Evolutionary conservation across 2,329 filamentous ascomycete genomes (phyloP).

Genomic region (Diaporthe sp.): DNA sequence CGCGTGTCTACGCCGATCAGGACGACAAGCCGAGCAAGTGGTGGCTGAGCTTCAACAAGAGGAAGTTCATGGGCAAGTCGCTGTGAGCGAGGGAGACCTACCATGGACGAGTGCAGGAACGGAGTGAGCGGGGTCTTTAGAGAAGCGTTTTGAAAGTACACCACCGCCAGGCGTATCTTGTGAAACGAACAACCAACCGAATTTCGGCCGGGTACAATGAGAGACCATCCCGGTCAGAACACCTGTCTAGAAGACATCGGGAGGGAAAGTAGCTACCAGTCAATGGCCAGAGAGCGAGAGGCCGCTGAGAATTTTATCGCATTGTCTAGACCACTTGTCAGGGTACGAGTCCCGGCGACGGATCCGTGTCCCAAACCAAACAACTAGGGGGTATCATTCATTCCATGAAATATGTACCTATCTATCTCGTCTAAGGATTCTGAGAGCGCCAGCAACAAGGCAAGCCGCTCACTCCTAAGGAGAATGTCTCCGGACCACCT

Average conservation of each 20-base stretch:
- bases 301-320: conserved; percentile 20
- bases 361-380: conserved; percentile 2
- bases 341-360: background rate
- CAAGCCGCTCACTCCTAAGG: background rate
- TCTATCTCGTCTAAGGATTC: background rate
- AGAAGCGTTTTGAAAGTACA: conserved; percentile 3
- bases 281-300: background rate
- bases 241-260: background rate
- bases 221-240: background rate
- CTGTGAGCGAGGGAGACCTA: conserved; percentile 68
- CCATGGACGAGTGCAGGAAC: background rate
- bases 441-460: background rate
- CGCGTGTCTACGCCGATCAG: conserved; percentile 86
- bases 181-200: background rate
- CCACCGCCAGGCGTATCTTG: background rate
- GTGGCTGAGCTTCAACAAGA: conserved; percentile 99
- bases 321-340: conserved; percentile 14
- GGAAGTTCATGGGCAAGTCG: conserved; percentile 99
- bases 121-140: background rate
- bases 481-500: background rate
- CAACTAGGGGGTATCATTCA: conserved; percentile 37
- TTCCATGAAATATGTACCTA: conserved; percentile 32
- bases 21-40: conserved; percentile 82
- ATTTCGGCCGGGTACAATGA: background rate
- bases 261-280: background rate